Evolutionary conservation across 129 eudicot species (phyloP), one percentile per base, ranked within the genome.

Genomic region (Helichrysum umbraculigerum): DNA sequence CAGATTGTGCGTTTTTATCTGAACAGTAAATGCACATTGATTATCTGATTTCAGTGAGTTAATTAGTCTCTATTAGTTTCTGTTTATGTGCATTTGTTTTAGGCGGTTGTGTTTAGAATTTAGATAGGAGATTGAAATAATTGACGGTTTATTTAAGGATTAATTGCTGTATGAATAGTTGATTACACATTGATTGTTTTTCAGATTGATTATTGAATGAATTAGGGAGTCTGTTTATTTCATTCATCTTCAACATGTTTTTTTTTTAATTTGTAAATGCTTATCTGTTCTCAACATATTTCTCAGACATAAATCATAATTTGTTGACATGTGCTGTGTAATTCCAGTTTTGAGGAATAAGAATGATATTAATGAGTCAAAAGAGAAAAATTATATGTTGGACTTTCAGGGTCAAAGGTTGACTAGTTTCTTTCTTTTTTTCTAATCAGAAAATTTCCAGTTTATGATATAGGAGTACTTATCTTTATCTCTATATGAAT

Each of bases 351-450:
- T n/a, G 22, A 34, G 37, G 30, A 67, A 67, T 41, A 67, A 39
- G 11, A 67, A 67, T 37, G n/a, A 44, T 66, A 67, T 67, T 39
- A 7, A 66, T 37, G 33, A 37, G 35, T 67, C 71, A 37, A 37
- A 67, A 2, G 29, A n/a, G 54, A 67, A 34, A 33, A 65, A 5
- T 2, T 20, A 68, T 68, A 21, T 20, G 58, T 21, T 68, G 25
- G 73, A 68, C 58, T 41, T 68, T 20, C 16, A 41, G 41, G 56
- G 73, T 68, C 73, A 68, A 37, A 39, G 34, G 56, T 11, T 68
- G 58, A 68, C 50, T 42, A 42, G 50, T 42, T 42, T 42, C 9
- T 42, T 1, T 15, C 71, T 37, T 42, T 42, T 42, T 42, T 9
- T 7, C 71, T 37, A 33, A 37, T 7, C 12, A 41, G 6, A 66